A percentile compares a stretch with the other conserved stretches of the same genome.
Evolutionary conservation across 2,329 filamentous ascomycete species (phyloP).

Genomic region (Colletotrichum paranaense): DNA sequence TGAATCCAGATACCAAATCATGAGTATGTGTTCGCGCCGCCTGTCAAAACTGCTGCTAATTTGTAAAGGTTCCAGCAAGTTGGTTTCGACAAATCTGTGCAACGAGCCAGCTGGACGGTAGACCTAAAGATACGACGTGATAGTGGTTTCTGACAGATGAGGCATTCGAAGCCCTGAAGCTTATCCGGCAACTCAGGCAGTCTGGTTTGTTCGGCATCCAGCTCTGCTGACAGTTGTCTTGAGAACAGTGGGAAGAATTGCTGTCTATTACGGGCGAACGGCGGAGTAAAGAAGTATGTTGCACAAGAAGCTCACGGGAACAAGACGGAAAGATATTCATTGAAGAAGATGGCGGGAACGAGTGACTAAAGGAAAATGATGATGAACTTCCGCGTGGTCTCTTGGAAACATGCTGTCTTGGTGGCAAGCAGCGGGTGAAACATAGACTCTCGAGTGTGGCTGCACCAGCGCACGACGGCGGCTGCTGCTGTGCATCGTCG

Average conservation of each 20-base stretch:
- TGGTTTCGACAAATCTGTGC: no score
- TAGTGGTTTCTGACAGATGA: no score
- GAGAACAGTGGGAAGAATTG: neutral
- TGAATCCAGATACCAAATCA: neutral
- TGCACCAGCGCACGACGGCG: conserved; percentile 21
- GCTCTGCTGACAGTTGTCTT: no score
- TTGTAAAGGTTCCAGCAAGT: no score
- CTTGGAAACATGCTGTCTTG: neutral
- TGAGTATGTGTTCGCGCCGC: no score
- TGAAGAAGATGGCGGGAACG: neutral
- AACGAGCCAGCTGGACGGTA: no score
- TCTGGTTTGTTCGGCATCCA: no score
- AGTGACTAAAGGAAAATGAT: neutral
- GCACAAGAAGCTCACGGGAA: neutral
- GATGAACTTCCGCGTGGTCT: neutral
- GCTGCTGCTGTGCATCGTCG: conserved; percentile 16
- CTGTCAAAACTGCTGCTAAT: no score
- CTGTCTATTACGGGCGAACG: neutral
- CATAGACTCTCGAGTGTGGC: conserved; percentile 26
- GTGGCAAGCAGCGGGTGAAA: conserved; percentile 10
- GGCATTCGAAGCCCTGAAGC: no score
- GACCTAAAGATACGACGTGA: no score
- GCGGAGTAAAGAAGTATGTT: neutral
- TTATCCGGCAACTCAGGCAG: no score
- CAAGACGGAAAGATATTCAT: neutral